Evolutionary conservation across 768 basidiomycete genomes (phyloP).

Genomic region (Auricularia sp.): DNA sequence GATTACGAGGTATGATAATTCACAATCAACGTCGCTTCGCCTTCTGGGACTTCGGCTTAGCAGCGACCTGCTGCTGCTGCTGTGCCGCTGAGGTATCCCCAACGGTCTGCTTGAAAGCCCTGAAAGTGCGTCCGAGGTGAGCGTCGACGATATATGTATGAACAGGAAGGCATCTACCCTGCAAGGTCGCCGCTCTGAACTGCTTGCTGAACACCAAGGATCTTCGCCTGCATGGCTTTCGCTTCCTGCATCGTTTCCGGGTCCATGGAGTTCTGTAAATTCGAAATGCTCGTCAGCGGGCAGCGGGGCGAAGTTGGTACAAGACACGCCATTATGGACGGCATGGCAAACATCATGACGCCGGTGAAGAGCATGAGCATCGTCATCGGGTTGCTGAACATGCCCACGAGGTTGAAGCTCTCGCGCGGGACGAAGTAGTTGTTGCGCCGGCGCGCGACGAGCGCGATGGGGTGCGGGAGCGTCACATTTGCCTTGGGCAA

Average conservation of each 20-base stretch:
- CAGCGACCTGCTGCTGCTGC: background rate
- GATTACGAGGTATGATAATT: background rate
- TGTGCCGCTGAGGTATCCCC: background rate
- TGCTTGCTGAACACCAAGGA: conserved; percentile 45
- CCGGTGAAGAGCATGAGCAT: conserved; percentile 63
- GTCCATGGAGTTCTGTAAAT: conserved; percentile 61
- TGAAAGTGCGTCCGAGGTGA: background rate
- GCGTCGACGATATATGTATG: background rate
- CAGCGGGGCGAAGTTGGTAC: background rate
- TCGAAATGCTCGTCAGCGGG: background rate
- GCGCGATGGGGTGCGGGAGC: conserved; percentile 51
- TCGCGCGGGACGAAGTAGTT: conserved; percentile 59
- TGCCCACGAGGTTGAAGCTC: conserved; percentile 62
- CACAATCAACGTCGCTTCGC: background rate
- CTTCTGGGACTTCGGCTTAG: background rate
- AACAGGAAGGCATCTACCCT: conserved; percentile 31
- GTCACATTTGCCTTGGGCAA: conserved; percentile 41
- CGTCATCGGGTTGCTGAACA: conserved; percentile 82
- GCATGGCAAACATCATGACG: conserved; percentile 59
- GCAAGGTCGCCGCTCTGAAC: conserved; percentile 48
- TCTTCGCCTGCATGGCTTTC: conserved; percentile 48
- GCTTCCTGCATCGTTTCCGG: conserved; percentile 59
- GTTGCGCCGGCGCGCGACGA: conserved; percentile 46
- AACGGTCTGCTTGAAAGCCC: background rate
- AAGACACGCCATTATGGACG: conserved; percentile 60